Percentiles rank a stretch among this genome's conserved stretches.
These are phyloP conservation scores for Noccaea bulbosa DNA, from an alignment of 345 rosid genomes.

Conservation along the genomic window DNA sequence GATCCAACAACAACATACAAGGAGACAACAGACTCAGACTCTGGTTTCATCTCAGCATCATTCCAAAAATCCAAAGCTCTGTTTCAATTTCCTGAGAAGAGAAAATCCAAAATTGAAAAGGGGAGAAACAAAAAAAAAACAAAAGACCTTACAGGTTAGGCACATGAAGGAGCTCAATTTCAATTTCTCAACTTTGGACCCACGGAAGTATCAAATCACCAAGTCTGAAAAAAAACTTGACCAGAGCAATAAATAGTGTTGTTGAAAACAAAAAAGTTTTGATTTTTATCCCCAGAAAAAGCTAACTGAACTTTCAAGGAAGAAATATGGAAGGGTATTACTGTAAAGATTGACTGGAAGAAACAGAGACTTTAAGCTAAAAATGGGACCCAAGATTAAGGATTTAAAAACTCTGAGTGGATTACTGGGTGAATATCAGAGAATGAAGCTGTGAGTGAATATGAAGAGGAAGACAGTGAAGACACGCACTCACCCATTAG, in stretches of 20 bases:
- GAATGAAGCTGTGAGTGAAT: slow-evolving; percentile 2
- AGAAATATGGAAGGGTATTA: slow-evolving; percentile 28
- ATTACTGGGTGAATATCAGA: slow-evolving; percentile 10
- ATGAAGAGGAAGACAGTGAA: slow-evolving; percentile 43
- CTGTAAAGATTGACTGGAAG: slow-evolving; percentile 23
- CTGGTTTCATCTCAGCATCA: slow-evolving; percentile 40
- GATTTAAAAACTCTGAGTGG: slow-evolving; percentile 18
- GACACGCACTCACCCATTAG: slow-evolving; percentile 41
- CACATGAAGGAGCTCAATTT: slow-evolving; percentile 48
- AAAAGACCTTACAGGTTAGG: slow-evolving; percentile 38
- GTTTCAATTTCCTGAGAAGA: slow-evolving; percentile 23
- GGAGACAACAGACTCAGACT: slow-evolving; percentile 16
- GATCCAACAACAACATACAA: slow-evolving; percentile 31
- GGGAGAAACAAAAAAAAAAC: not conserved
- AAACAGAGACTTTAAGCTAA: slow-evolving; percentile 39
- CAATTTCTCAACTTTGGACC: slow-evolving; percentile 42
- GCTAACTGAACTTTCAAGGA: slow-evolving; percentile 21
- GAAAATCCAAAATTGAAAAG: slow-evolving; percentile 8
- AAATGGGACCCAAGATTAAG: slow-evolving; percentile 42
- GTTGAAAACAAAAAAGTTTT: slow-evolving; percentile 3
- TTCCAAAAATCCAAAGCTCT: slow-evolving; percentile 28
- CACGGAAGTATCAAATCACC: slow-evolving; percentile 34
- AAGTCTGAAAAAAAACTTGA: slow-evolving; percentile 46
- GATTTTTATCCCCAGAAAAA: slow-evolving; percentile 23
- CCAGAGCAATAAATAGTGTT: slow-evolving; percentile 44